Conservation (phyloP, 1,139 yeast genomes). For the Debaryomycetaceae sp. region DNA sequence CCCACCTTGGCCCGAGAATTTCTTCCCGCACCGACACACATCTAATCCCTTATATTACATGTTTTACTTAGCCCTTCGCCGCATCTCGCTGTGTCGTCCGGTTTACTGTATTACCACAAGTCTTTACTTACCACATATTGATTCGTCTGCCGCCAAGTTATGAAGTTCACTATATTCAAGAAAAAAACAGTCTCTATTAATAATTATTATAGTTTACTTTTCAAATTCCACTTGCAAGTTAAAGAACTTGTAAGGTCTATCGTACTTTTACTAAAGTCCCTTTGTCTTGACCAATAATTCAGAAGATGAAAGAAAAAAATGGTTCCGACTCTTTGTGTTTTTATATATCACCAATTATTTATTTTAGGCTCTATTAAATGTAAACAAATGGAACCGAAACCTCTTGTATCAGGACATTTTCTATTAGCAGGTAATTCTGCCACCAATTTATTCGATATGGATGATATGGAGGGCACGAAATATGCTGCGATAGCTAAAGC, state of each 20-base stretch:
- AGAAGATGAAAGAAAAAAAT: not conserved
- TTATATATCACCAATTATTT: not conserved
- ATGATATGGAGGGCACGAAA: not conserved
- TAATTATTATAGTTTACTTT: not conserved
- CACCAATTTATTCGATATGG: not conserved
- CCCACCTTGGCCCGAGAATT: no score
- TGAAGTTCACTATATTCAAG: not conserved
- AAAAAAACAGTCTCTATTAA: not conserved
- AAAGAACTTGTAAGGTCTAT: not conserved
- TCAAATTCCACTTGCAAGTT: not conserved
- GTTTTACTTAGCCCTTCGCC: no score
- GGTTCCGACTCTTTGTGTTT: not conserved
- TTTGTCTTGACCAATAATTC: not conserved
- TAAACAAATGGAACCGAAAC: slow-evolving; percentile 3
- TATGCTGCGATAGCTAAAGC: no score
- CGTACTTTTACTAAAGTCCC: not conserved
- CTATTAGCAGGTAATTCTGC: not conserved
- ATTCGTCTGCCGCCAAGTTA: not conserved
- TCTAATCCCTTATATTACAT: no score
- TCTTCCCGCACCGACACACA: no score
- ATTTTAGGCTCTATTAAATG: not conserved
- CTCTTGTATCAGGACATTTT: slow-evolving; percentile 3
- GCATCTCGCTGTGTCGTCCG: no score
- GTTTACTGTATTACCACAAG: no score
- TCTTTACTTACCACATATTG: not conserved